Evolutionary conservation across 352 stramenopile genomes (phyloP).

Genomic region (Pythium aphanidermatum): DNA sequence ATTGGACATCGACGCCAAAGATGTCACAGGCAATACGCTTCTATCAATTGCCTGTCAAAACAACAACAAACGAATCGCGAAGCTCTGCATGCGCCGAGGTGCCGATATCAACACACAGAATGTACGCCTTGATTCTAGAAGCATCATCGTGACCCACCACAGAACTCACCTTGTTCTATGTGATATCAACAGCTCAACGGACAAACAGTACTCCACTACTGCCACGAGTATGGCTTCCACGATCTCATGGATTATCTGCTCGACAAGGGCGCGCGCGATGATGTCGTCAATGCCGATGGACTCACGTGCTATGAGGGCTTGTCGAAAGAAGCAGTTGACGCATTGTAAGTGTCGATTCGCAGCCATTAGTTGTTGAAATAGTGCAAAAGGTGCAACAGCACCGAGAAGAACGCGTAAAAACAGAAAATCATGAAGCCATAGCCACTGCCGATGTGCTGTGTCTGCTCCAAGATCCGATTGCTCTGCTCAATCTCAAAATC

Average conservation of each 20-base stretch:
- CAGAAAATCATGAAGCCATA: constrained; percentile 87
- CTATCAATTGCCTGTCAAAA: constrained; percentile 93
- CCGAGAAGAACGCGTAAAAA: constrained; percentile 65
- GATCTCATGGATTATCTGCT: constrained; percentile 93
- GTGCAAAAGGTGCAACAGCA: constrained; percentile 71
- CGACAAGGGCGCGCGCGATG: constrained; percentile 91
- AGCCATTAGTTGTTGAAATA: constrained; percentile 64
- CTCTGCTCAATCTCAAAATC: constrained; percentile 31
- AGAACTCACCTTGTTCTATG: neutral
- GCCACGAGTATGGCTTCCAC: constrained; percentile 92
- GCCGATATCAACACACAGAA: constrained; percentile 93
- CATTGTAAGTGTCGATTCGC: constrained; percentile 30
- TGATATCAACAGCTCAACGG: constrained; percentile 62
- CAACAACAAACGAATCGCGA: constrained; percentile 94
- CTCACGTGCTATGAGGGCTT: constrained; percentile 95
- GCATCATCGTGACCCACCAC: neutral
- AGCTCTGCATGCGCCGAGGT: constrained; percentile 90
- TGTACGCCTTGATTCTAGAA: constrained; percentile 23
- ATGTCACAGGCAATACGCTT: constrained; percentile 91
- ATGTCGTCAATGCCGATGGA: constrained; percentile 89
- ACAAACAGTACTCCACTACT: constrained; percentile 92
- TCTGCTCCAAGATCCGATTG: constrained; percentile 71
- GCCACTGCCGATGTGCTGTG: constrained; percentile 61
- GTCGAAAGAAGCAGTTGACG: constrained; percentile 76
- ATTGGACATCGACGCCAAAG: constrained; percentile 88